Evolutionary conservation across 805 yeast genomes (phyloP).

Genomic region (Starmerella bombicola): DNA sequence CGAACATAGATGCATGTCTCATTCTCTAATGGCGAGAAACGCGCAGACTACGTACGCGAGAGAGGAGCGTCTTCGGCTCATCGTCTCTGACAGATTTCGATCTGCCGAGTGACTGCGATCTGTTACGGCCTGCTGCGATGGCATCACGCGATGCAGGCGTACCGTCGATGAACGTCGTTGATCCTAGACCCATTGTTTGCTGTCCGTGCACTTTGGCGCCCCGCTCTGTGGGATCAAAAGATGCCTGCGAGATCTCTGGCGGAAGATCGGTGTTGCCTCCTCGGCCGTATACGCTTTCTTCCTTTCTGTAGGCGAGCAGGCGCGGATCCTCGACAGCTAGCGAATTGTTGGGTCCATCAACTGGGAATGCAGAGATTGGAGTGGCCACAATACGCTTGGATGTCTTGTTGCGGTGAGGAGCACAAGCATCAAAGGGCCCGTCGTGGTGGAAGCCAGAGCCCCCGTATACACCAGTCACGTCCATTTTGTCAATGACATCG

Average conservation of each 20-base stretch:
- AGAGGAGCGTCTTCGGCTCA: conserved; percentile 38
- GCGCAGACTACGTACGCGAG: conserved; percentile 80
- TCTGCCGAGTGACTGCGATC: conserved; percentile 47
- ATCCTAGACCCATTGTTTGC: conserved; percentile 77
- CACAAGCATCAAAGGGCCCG: conserved; percentile 98
- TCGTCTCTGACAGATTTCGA: conserved; percentile 52
- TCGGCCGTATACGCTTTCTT: conserved; percentile 68
- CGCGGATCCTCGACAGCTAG: conserved; percentile 54
- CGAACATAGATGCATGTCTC: no score
- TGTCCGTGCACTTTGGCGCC: conserved; percentile 73
- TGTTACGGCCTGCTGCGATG: conserved; percentile 26
- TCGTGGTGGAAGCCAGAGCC: conserved; percentile 93
- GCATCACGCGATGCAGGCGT: conserved; percentile 68
- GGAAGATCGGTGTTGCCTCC: conserved; percentile 17
- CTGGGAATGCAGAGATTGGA: conserved; percentile 92
- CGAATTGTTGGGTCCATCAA: conserved; percentile 84
- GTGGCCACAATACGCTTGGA: conserved; percentile 23
- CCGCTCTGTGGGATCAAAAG: conserved; percentile 56
- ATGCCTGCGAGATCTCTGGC: conserved; percentile 23
- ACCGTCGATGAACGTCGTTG: conserved; percentile 87
- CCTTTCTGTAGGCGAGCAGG: conserved; percentile 31
- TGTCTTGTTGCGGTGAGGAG: conserved; percentile 82
- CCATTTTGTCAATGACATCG: conserved; percentile 89
- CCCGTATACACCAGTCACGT: conserved; percentile 90
- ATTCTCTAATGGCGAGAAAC: conserved; percentile 31